These are phyloP conservation scores for Globisporangium nodosum DNA, from an alignment of 352 stramenopile genomes.

Conservation along the genomic window DNA sequence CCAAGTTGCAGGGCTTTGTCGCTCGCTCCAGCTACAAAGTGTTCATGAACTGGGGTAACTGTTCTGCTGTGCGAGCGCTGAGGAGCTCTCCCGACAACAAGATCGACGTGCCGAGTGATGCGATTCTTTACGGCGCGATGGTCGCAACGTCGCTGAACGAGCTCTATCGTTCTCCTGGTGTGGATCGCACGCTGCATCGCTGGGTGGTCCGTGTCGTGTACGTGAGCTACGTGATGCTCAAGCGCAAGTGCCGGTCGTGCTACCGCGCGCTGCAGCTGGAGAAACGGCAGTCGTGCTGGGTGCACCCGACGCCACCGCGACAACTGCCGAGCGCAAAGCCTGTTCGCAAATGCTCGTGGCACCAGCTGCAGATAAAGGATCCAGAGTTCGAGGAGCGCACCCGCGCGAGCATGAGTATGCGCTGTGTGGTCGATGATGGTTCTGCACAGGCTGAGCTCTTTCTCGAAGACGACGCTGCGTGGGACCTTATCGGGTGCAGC, in stretches of 20 bases:
- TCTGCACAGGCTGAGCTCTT: constrained; percentile 74
- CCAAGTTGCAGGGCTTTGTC: constrained; percentile 49
- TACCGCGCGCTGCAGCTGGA: constrained; percentile 40
- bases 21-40: constrained; percentile 55
- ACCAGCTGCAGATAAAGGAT: constrained; percentile 28
- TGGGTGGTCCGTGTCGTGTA: constrained; percentile 67
- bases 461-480: constrained; percentile 58
- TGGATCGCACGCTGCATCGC: constrained; percentile 52
- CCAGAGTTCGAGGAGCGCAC: constrained; percentile 30
- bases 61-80: constrained; percentile 17
- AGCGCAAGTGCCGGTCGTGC: constrained; percentile 57
- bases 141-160: constrained; percentile 29
- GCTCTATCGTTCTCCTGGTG: constrained; percentile 28
- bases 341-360: constrained; percentile 17
- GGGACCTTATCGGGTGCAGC: constrained; percentile 59
- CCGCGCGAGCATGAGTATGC: constrained; percentile 36
- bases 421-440: constrained; percentile 73
- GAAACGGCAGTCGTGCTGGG: constrained; percentile 35
- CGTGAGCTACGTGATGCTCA: constrained; percentile 69
- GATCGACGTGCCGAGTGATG: constrained; percentile 13
- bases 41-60: constrained; percentile 51
- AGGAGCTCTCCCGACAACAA: background rate
- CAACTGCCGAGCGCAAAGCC: constrained; percentile 4
- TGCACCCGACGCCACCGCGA: constrained; percentile 14
- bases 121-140: constrained; percentile 37